Evolutionary conservation across 345 rosid genomes (phyloP), one percentile per base, ranked within the genome.

Genomic region (Odontarrhena argentea): DNA sequence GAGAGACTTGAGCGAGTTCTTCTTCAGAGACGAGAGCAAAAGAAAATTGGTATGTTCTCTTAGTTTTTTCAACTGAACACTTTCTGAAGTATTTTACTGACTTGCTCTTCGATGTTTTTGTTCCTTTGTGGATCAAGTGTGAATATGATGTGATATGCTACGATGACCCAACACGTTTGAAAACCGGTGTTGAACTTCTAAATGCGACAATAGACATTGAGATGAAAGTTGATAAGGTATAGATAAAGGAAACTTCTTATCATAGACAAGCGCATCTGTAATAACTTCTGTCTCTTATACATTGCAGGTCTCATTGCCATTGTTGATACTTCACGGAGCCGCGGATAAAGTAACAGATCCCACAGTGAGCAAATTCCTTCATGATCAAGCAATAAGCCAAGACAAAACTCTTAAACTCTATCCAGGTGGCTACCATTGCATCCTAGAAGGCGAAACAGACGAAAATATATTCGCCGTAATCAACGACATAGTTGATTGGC

Each of bases 271-370:
- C 10, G 5, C 12, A 18, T 63, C 52, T 45, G 48, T 61, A 18
- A 15, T 45, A 69, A 49, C 25, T 37, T 28, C 9, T 0, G 12
- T 44, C 1, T 60, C 25, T 44, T 70, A 10, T 44, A 35, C 61
- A 41, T 37, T 13, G 37, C 83, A 92, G 98, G 90, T 90, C 49
- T 86, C 94, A n/a, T 75, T 90, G 63, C 98, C 98, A 22, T 67
- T 93, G 74, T 74, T 90, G 75, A 84, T 93, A 65, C 86, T 93
- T 63, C 98, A 88, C 32, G 97, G 97, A 72, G 97, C 85, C 18
- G 92, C 83, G 0, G 98, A 93, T 65, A 86, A 82, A 83, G 84
- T 93, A 44, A 93, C 97, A 0, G 98, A 90, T 83, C 97, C 96
- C 6, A 45, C 57, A 12, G 83, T 89, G 71, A 93, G 98, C 79